phyloP scores from a whole-genome alignment of 306 rosid genomes.

The Crotalaria pallida region DNA sequence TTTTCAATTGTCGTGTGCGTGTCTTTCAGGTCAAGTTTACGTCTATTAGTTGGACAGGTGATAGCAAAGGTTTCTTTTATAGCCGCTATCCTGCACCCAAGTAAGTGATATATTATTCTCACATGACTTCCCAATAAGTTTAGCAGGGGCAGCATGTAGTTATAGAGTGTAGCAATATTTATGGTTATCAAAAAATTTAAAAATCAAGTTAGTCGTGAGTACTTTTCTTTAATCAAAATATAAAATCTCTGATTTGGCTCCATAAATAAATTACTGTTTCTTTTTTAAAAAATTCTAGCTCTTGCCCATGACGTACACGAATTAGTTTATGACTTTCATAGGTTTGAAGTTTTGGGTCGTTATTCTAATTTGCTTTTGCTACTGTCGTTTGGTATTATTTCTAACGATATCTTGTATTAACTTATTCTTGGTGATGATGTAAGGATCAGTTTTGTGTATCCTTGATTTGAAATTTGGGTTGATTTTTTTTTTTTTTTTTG shows the following conservation, averaged over 20 bases:
- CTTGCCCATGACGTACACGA: neutral
- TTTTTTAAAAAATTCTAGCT: too few relatives aligned
- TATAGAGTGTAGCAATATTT: too few relatives aligned
- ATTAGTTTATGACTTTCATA: neutral
- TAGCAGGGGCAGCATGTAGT: neutral
- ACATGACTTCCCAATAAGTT: too few relatives aligned
- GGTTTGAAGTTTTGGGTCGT: neutral
- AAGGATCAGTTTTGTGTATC: neutral
- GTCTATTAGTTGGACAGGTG: constrained; percentile 76
- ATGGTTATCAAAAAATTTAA: too few relatives aligned
- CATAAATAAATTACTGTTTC: too few relatives aligned
- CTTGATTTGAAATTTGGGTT: constrained; percentile 2
- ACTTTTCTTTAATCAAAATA: too few relatives aligned
- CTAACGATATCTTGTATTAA: neutral
- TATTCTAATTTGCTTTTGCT: neutral
- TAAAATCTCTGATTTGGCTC: too few relatives aligned
- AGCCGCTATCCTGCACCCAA: constrained; percentile 85
- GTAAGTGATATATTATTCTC: constrained; percentile 37
- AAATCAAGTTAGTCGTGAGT: too few relatives aligned
- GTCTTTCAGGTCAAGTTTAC: constrained; percentile 90
- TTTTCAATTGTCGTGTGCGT: neutral
- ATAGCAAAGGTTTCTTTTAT: constrained; percentile 86
- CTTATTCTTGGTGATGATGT: neutral
- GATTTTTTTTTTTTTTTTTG: constrained; percentile 18
- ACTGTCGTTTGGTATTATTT: neutral